Base-by-base conservation (phyloP, 805 yeast genomes). In the Pichia membranifaciens region DNA sequence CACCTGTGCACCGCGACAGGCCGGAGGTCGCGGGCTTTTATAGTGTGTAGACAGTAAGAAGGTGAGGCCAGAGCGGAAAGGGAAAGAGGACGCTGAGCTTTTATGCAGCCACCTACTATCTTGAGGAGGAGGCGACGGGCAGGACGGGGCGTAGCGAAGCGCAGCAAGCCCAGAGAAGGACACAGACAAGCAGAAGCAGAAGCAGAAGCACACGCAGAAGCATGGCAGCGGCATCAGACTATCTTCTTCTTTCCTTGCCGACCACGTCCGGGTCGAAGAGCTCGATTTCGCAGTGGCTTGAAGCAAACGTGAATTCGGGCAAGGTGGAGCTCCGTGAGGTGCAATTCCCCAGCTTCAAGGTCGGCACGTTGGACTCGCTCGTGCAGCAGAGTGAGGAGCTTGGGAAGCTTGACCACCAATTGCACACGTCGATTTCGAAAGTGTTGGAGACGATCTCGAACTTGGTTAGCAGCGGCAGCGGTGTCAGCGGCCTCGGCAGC, bases 311-410 rank as follows among this genome's bases (percentile, higher is more conserved):
- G 50, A 67, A 76, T 51, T 77, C 73, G 20, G 90, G 89, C 18
- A 74, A 71, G 55, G 73, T 76, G 36, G 81, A 78, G 42, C 71
- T 87, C 31, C 65, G 73, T 45, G 69, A 74, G 47, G 77, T 85
- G 49, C 70, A 72, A 32, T 72, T 89, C 44, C 98, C 98, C 7
- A 80, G 75, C 52, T 91, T 93, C 68, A 91, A 93, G 66, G 87
- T 93, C 53, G 97, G 97, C 25, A 90, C 98, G 12, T 76, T 93
- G 61, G 99, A 93, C 67, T 83, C 89, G 28, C 75, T 93, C 51
- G 95, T 93, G 46, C 81, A 84, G 57, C 90, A 90, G 67, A 81
- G 90, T 64, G 99, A 93, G 59, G 98, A 91, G 60, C 75, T 93
- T 49, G 70, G 78, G 37, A 90, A 88, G 63, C 70, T 83, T 47